Percentiles rank a stretch among this genome's conserved stretches.
Evolutionary conservation across 768 basidiomycete species (phyloP).

Genomic region (Thelephora ganbajun): DNA sequence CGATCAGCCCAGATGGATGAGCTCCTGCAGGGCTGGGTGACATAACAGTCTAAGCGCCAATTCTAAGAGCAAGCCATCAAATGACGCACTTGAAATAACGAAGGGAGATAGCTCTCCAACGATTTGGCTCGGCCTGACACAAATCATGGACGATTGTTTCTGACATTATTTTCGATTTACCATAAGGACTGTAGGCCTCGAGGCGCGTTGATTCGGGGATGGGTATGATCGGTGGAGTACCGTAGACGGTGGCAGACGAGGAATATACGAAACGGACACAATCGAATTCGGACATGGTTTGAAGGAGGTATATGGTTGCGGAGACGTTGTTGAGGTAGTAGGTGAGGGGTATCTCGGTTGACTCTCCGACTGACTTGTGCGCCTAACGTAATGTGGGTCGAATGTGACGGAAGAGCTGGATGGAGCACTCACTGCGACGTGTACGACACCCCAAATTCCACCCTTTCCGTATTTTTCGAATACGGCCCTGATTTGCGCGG

Average conservation of each 20-base stretch:
- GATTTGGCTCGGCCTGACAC: slow-evolving; percentile 57
- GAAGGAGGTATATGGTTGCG: slow-evolving; percentile 75
- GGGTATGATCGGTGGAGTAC: slow-evolving; percentile 81
- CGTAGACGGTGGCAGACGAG: slow-evolving; percentile 96
- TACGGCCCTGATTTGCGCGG: slow-evolving; percentile 56
- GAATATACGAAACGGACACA: slow-evolving; percentile 90
- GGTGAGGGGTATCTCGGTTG: slow-evolving; percentile 78
- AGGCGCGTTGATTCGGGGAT: slow-evolving; percentile 88
- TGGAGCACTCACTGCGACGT: slow-evolving; percentile 61
- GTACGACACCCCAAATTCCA: slow-evolving; percentile 93
- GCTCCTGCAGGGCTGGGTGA: slow-evolving; percentile 82
- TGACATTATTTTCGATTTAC: slow-evolving; percentile 90
- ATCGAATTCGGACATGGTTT: slow-evolving; percentile 75
- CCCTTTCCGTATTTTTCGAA: slow-evolving; percentile 80
- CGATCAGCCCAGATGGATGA: slow-evolving; percentile 88
- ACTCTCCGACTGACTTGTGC: slow-evolving; percentile 96
- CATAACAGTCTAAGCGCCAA: slow-evolving; percentile 1
- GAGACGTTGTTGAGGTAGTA: slow-evolving; percentile 94
- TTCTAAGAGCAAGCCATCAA: not conserved
- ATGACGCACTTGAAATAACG: slow-evolving; percentile 86
- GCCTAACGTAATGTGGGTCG: slow-evolving; percentile 36
- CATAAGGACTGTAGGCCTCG: slow-evolving; percentile 85
- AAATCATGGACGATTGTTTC: slow-evolving; percentile 85
- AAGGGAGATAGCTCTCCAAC: slow-evolving; percentile 75
- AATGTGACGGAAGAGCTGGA: not conserved